phyloP scores from a whole-genome alignment of 192 early-diverging fungal species.

The Rhizophlyctis rosea region DNA sequence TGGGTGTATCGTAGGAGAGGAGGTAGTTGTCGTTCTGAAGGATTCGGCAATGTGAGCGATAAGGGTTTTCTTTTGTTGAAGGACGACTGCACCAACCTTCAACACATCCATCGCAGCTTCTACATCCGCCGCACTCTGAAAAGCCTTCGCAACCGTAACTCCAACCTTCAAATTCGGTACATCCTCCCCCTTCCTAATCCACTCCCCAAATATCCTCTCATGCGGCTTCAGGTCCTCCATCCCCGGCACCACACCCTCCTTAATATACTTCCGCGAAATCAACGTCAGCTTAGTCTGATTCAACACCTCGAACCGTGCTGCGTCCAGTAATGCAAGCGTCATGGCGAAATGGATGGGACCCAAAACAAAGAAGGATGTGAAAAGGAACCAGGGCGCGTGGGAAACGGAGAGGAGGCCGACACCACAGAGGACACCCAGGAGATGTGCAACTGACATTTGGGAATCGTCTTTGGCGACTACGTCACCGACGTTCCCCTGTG shows the following conservation, averaged over 20 bases:
- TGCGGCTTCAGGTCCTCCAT: constrained; percentile 38
- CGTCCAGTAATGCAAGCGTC: constrained; percentile 51
- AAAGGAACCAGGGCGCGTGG: constrained; percentile 55
- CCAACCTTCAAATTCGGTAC: constrained; percentile 45
- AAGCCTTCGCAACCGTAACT: constrained; percentile 42
- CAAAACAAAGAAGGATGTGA: constrained; percentile 49
- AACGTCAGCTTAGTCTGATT: constrained; percentile 59
- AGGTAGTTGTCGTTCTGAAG: constrained; percentile 61
- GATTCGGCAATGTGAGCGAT: neutral
- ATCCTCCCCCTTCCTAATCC: constrained; percentile 33
- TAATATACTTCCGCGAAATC: constrained; percentile 48
- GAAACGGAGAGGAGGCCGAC: constrained; percentile 53
- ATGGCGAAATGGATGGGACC: constrained; percentile 55
- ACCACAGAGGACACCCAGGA: constrained; percentile 58
- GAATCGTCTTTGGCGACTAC: constrained; percentile 71
- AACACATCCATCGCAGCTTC: constrained; percentile 37
- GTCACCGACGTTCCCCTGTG: constrained; percentile 69
- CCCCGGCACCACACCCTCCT: constrained; percentile 38
- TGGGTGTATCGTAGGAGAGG: constrained; percentile 37
- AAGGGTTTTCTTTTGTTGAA: neutral
- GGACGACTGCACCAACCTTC: constrained; percentile 25
- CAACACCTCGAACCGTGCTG: constrained; percentile 65
- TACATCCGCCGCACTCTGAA: constrained; percentile 37
- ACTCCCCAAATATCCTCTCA: constrained; percentile 63
- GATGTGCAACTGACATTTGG: constrained; percentile 65